Evolutionary conservation across 2,329 filamentous ascomycete species (phyloP).

Genomic region (Penicillium verrucosum): DNA sequence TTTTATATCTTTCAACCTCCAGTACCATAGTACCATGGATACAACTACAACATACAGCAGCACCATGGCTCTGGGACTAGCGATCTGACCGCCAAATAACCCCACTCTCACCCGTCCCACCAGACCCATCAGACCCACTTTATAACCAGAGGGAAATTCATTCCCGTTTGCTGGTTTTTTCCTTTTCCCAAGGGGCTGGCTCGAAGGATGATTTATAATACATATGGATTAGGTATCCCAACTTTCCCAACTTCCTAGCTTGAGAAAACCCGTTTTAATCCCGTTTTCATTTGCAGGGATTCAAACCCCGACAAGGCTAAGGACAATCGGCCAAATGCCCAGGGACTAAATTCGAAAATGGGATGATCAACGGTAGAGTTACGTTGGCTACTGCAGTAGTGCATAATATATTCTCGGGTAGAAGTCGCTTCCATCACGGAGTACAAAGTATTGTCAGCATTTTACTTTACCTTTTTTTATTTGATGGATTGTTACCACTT

Average conservation of each 20-base stretch:
- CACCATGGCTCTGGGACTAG: neutral
- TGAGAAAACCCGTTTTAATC: neutral
- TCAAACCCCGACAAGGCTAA: neutral
- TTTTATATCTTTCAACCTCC: too few relatives aligned
- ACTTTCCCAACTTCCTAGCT: neutral
- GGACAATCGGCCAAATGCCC: neutral
- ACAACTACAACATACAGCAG: too few relatives aligned
- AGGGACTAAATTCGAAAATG: neutral
- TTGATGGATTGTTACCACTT: neutral
- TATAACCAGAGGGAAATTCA: neutral
- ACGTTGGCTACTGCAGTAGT: neutral
- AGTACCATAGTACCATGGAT: too few relatives aligned
- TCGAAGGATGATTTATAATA: neutral
- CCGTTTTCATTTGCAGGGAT: neutral
- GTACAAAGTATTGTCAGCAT: too few relatives aligned
- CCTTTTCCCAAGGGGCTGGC: neutral
- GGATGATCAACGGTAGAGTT: neutral
- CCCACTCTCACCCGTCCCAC: neutral
- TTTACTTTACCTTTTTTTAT: too few relatives aligned
- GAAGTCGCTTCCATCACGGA: neutral
- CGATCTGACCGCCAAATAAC: neutral
- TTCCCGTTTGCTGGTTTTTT: neutral
- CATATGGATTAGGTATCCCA: neutral
- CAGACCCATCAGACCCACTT: too few relatives aligned
- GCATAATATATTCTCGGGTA: neutral